Evolutionary conservation across 768 basidiomycete genomes (phyloP).

Genomic region (Phlebiopsis flavidoalba): DNA sequence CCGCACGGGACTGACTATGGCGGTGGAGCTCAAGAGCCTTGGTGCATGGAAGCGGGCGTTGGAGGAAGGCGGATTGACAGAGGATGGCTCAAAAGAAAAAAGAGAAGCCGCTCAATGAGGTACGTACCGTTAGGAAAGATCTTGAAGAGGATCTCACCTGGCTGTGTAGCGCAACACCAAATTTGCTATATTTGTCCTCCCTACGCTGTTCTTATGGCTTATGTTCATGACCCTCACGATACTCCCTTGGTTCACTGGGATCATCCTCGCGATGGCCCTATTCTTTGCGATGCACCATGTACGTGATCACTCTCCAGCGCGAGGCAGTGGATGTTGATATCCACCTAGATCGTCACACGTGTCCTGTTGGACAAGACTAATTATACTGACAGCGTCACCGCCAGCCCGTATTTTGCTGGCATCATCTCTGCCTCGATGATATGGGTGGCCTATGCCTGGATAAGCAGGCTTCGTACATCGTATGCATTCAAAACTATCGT

Average conservation of each 20-base stretch:
- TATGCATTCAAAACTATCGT: constrained; percentile 28
- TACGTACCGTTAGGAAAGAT: constrained; percentile 25
- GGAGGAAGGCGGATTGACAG: constrained; percentile 81
- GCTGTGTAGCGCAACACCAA: constrained; percentile 68
- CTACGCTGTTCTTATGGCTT: constrained; percentile 72
- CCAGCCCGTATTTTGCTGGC: constrained; percentile 89
- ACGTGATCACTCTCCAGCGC: constrained; percentile 25
- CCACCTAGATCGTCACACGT: constrained; percentile 67
- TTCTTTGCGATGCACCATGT: constrained; percentile 95
- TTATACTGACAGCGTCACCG: constrained; percentile 77
- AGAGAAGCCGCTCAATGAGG: constrained; percentile 70
- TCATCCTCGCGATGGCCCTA: constrained; percentile 77
- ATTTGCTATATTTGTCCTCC: constrained; percentile 72
- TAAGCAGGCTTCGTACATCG: constrained; percentile 69
- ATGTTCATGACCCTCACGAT: constrained; percentile 81
- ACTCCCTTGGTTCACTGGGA: constrained; percentile 86
- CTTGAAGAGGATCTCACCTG: background rate
- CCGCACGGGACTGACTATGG: constrained; percentile 94
- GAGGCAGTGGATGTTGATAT: constrained; percentile 11
- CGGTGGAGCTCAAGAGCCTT: constrained; percentile 84
- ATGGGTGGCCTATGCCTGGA: constrained; percentile 85
- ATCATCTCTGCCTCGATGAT: constrained; percentile 83
- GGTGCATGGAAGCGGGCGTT: constrained; percentile 88
- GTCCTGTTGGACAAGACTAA: constrained; percentile 79
- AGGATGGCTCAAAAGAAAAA: constrained; percentile 62